Conservation (phyloP, 1,284 basidiomycete genomes). For the Trametes versicolor region DNA sequence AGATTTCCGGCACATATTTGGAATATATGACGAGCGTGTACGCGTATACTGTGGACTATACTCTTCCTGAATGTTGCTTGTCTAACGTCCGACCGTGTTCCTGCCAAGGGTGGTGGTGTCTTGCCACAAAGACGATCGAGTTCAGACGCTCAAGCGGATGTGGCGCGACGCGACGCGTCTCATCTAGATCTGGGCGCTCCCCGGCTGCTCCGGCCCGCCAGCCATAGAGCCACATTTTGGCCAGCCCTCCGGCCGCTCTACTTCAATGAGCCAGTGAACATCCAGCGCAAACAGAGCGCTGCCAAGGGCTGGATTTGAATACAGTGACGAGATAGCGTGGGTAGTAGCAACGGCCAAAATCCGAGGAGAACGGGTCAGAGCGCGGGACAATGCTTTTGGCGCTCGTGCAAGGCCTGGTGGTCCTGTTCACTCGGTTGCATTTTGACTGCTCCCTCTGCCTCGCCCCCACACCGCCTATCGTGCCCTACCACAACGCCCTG, state of each 20-base stretch:
- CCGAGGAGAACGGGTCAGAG: slow-evolving; percentile 1
- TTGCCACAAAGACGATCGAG: no score
- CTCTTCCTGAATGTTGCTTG: no score
- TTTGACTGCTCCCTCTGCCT: slow-evolving; percentile 17
- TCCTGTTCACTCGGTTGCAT: slow-evolving; percentile 19
- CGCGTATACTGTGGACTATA: no score
- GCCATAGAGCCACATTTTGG: background rate
- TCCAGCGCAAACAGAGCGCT: no score
- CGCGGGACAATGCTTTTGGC: slow-evolving; percentile 13
- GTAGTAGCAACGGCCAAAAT: background rate
- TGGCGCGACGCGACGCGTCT: slow-evolving; percentile 31
- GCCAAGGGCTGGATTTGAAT: background rate
- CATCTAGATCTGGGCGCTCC: background rate
- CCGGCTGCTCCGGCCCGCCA: slow-evolving; percentile 1
- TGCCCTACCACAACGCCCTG: background rate
- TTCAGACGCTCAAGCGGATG: slow-evolving; percentile 15
- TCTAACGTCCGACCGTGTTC: no score
- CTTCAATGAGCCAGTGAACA: no score
- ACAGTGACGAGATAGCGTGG: background rate
- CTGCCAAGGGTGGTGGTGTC: no score
- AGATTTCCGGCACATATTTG: no score
- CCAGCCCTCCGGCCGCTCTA: background rate
- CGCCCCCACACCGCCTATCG: slow-evolving; percentile 3
- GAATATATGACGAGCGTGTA: no score
- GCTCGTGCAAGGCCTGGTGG: slow-evolving; percentile 18